phyloP scores from a whole-genome alignment of 768 basidiomycete species.

The Pisolithus marmoratus region DNA sequence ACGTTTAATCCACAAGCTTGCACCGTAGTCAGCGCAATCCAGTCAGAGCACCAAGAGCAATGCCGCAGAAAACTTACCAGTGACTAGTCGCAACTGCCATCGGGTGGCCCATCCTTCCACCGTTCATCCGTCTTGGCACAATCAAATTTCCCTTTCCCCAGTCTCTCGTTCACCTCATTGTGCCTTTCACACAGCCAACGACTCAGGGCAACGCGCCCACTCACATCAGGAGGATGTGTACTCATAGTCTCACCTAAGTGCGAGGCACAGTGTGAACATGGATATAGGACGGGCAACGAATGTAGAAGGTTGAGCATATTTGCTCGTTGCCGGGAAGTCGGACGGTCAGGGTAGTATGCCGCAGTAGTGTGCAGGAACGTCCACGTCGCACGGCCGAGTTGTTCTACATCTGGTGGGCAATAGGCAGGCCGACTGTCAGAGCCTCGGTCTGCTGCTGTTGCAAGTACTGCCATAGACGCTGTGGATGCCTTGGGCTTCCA shows the following conservation, averaged over 20 bases:
- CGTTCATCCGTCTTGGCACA: slow-evolving; percentile 79
- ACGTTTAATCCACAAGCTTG: neutral
- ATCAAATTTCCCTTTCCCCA: slow-evolving; percentile 82
- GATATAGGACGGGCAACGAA: slow-evolving; percentile 79
- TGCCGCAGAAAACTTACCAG: slow-evolving; percentile 5
- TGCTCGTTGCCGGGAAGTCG: slow-evolving; percentile 66
- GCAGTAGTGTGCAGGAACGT: slow-evolving; percentile 94
- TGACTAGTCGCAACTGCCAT: slow-evolving; percentile 80
- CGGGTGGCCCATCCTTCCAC: slow-evolving; percentile 87
- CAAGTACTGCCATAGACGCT: slow-evolving; percentile 25
- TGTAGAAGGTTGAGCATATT: slow-evolving; percentile 80
- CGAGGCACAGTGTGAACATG: slow-evolving; percentile 78
- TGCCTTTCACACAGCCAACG: slow-evolving; percentile 89
- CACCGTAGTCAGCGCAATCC: neutral
- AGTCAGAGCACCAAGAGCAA: neutral
- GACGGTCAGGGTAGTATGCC: slow-evolving; percentile 88
- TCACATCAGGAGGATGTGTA: slow-evolving; percentile 71
- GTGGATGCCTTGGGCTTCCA: slow-evolving; percentile 46
- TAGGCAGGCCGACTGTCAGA: slow-evolving; percentile 44
- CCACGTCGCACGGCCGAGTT: slow-evolving; percentile 91
- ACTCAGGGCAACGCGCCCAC: slow-evolving; percentile 59
- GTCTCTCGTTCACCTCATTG: slow-evolving; percentile 83
- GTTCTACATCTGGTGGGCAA: slow-evolving; percentile 89
- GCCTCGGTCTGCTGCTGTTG: slow-evolving; percentile 23
- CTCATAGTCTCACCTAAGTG: slow-evolving; percentile 74